These are phyloP conservation scores for Biscogniauxia marginata DNA, from an alignment of 2,329 filamentous ascomycete species.

Conservation along the genomic window DNA sequence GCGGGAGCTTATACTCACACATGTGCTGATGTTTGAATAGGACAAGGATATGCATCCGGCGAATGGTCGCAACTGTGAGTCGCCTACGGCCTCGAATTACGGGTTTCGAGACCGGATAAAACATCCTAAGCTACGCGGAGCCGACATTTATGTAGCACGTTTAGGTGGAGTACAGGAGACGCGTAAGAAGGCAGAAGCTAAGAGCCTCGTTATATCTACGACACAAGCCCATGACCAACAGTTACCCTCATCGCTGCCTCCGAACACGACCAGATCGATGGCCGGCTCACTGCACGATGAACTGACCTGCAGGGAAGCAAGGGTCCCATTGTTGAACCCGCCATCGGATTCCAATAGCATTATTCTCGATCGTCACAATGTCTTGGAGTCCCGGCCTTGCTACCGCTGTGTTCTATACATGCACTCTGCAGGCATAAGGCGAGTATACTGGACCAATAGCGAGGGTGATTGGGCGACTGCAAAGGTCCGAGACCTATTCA, in stretches of 20 bases:
- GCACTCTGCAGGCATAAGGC: conserved; percentile 49
- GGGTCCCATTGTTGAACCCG: background rate
- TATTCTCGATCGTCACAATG: conserved; percentile 3
- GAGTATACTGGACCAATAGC: conserved; percentile 52
- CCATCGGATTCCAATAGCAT: background rate
- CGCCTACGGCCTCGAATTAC: conserved; percentile 3
- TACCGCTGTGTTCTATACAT: conserved; percentile 53
- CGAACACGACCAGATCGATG: conserved; percentile 1
- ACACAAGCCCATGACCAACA: background rate
- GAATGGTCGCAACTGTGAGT: conserved; percentile 5
- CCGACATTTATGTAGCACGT: conserved; percentile 50
- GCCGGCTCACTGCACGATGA: conserved; percentile 48
- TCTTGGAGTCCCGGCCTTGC: conserved; percentile 46
- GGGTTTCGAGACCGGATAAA: conserved; percentile 40
- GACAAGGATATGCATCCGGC: no score
- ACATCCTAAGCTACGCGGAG: conserved; percentile 44
- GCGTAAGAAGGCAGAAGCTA: background rate
- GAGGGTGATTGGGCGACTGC: conserved; percentile 49
- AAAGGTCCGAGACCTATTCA: conserved; percentile 48
- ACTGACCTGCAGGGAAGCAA: conserved; percentile 28
- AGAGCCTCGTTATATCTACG: background rate
- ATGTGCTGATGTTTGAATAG: no score
- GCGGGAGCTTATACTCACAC: no score
- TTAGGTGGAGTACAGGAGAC: conserved; percentile 30
- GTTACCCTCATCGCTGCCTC: background rate